Conservation (phyloP, 148 eudicot species). For the Agrostemma githago region DNA sequence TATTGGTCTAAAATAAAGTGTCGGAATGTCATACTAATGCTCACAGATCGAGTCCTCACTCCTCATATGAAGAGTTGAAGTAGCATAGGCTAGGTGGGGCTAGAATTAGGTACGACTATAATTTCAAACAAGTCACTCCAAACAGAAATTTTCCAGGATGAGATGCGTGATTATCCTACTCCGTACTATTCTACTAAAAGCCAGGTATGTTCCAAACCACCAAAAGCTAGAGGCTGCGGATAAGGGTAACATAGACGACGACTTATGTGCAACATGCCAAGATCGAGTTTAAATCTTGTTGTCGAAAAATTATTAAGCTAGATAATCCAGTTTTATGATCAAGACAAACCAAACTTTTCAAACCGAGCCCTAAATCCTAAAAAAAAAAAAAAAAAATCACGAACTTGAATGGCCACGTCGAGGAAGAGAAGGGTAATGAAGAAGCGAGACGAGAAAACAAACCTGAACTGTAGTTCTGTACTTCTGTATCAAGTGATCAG, state of each 20-base stretch:
- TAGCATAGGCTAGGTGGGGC: not conserved
- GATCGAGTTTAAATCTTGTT: not conserved
- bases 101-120: not conserved
- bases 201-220: conserved; percentile 18
- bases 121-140: not conserved
- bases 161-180: not conserved
- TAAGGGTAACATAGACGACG: not conserved
- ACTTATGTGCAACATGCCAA: not conserved
- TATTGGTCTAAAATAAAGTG: not conserved
- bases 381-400: too few relatives aligned
- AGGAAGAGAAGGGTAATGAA: too few relatives aligned
- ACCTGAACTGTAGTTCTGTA: too few relatives aligned
- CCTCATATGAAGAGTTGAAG: too few relatives aligned
- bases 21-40: not conserved
- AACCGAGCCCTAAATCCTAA: not conserved
- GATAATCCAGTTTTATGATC: too few relatives aligned
- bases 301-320: too few relatives aligned
- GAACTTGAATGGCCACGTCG: too few relatives aligned
- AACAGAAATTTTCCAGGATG: too few relatives aligned
- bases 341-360: not conserved
- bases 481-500: too few relatives aligned
- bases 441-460: too few relatives aligned
- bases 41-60: too few relatives aligned
- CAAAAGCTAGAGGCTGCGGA: conserved; percentile 7
- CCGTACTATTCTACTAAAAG: not conserved